A percentile compares a stretch with the other conserved stretches of the same genome.
These are phyloP conservation scores for Trichoderma brevicompactum DNA, from an alignment of 2,329 filamentous ascomycete genomes.

Conservation along the genomic window DNA sequence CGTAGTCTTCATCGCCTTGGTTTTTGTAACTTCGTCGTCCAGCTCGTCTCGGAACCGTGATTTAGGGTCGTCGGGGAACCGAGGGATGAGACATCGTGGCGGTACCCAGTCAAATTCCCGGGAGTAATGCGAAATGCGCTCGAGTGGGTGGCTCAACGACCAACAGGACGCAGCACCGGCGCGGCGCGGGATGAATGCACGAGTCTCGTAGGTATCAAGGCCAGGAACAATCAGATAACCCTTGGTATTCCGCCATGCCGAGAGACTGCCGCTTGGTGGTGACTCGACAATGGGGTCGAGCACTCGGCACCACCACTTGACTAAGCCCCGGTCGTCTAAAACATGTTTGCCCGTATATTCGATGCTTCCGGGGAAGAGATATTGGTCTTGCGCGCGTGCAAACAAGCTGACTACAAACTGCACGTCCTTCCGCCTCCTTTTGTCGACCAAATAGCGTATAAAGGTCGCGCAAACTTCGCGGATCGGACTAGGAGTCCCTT, in stretches of 20 bases:
- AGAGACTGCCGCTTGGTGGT: conserved; percentile 43
- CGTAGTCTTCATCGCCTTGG: conserved; percentile 56
- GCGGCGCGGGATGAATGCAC: conserved; percentile 71
- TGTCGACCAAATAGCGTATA: conserved; percentile 72
- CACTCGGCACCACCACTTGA: conserved; percentile 95
- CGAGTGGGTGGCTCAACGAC: conserved; percentile 74
- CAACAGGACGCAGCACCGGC: conserved; percentile 57
- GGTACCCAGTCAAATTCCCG: conserved; percentile 65
- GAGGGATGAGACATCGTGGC: conserved; percentile 82
- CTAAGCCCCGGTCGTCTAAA: conserved; percentile 83
- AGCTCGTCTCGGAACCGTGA: conserved; percentile 85
- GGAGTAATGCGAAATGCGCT: conserved; percentile 64
- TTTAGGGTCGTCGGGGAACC: conserved; percentile 95
- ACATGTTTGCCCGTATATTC: conserved; percentile 88
- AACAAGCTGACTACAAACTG: conserved; percentile 86
- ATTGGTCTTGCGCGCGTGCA: conserved; percentile 88
- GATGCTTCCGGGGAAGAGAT: conserved; percentile 90
- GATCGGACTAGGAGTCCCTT: conserved; percentile 71
- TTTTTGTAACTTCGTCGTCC: conserved; percentile 75
- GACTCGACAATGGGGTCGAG: conserved; percentile 72
- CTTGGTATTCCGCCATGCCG: conserved; percentile 56
- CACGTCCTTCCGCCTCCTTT: conserved; percentile 65
- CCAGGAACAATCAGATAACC: conserved; percentile 89
- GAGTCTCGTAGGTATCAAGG: conserved; percentile 78
- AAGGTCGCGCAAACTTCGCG: conserved; percentile 76